These are phyloP conservation scores for Chrysoporthe cubensis DNA, from an alignment of 2,329 filamentous ascomycete genomes.

Conservation along the genomic window DNA sequence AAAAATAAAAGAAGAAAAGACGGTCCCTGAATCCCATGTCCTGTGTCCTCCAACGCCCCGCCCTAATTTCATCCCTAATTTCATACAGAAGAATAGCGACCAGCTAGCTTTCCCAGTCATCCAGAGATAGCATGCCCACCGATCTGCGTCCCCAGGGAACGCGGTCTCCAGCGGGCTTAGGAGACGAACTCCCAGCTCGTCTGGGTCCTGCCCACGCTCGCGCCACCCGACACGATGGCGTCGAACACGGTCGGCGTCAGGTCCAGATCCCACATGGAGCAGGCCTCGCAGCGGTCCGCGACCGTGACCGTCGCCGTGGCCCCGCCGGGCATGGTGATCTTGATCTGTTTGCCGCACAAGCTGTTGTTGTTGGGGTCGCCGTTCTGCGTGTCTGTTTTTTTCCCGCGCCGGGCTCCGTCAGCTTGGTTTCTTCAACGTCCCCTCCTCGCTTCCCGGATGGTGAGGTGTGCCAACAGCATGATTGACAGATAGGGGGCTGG, in stretches of 20 bases:
- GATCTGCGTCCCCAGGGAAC: not conserved
- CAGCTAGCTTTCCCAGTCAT: not conserved
- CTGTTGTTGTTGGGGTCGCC: slow-evolving; percentile 19
- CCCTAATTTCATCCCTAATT: not conserved
- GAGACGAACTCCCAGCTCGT: slow-evolving; percentile 10
- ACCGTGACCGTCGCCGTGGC: not conserved
- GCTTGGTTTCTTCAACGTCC: not conserved
- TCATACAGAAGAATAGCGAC: not conserved
- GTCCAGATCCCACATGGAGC: slow-evolving; percentile 14
- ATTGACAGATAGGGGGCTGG: not conserved
- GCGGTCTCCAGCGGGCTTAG: not conserved
- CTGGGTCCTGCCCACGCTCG: slow-evolving; percentile 8
- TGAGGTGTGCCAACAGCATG: not conserved
- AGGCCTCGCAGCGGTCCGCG: slow-evolving; percentile 13
- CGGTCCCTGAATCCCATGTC: not conserved
- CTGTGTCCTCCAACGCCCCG: not conserved
- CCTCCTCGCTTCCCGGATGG: not conserved
- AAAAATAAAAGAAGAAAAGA: not conserved
- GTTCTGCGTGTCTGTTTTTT: slow-evolving; percentile 5
- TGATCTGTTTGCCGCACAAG: slow-evolving; percentile 18
- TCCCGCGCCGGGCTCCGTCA: not conserved
- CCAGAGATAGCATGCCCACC: not conserved
- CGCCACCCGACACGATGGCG: not conserved
- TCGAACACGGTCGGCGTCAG: slow-evolving; percentile 16
- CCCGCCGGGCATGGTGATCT: slow-evolving; percentile 3